phyloP scores from a whole-genome alignment of 495 filamentous ascomycete species.

The Cercophora newfieldiana region DNA sequence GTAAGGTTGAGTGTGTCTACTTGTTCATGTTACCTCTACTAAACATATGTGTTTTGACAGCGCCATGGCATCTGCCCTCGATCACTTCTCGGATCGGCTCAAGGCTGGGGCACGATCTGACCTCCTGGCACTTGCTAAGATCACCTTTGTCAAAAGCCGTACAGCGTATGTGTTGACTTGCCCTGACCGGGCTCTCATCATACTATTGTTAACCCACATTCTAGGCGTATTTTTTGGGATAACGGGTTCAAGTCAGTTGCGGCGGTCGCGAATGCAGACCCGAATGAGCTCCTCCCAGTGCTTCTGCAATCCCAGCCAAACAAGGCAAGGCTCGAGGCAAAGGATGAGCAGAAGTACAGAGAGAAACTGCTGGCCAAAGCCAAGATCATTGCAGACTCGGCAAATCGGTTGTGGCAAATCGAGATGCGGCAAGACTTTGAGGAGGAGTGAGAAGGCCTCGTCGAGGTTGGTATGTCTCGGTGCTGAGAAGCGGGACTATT shows the following conservation, averaged over 20 bases:
- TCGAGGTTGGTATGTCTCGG: background rate
- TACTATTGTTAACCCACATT: background rate
- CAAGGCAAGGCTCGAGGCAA: conserved; percentile 58
- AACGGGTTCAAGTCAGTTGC: conserved; percentile 71
- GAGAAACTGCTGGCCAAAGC: conserved; percentile 67
- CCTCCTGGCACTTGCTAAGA: conserved; percentile 69
- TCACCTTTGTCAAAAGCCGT: conserved; percentile 75
- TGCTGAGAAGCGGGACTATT: background rate
- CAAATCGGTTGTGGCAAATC: conserved; percentile 67
- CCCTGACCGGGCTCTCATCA: background rate
- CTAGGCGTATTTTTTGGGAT: conserved; percentile 65
- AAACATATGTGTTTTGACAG: conserved; percentile 22
- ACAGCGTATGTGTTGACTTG: conserved; percentile 50
- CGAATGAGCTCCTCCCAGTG: conserved; percentile 66
- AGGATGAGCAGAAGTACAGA: conserved; percentile 62
- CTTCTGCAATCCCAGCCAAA: conserved; percentile 69
- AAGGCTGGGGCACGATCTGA: conserved; percentile 74
- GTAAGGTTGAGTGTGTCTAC: conserved; percentile 6
- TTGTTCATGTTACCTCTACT: background rate
- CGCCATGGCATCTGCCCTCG: conserved; percentile 69
- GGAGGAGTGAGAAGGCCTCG: conserved; percentile 32
- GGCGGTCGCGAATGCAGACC: conserved; percentile 65
- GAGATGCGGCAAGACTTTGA: conserved; percentile 50
- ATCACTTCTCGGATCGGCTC: conserved; percentile 75
- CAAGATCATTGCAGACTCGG: conserved; percentile 66